Evolutionary conservation across 331 rosid genomes (phyloP), one percentile per base, ranked within the genome.

Genomic region (Ulmus americana): DNA sequence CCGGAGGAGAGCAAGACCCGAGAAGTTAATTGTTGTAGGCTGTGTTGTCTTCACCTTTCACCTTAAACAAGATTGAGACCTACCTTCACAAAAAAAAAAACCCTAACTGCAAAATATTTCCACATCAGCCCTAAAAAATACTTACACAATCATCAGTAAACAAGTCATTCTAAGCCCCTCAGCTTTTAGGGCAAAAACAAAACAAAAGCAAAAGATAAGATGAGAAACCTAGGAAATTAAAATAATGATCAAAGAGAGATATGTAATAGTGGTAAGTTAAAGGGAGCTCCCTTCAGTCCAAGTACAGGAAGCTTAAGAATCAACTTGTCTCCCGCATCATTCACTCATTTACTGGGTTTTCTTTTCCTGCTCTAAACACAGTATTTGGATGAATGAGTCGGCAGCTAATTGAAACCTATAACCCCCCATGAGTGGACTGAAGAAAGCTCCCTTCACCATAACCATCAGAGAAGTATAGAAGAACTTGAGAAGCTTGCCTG

Each of bases 241-340:
- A 11, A 49, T 9, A 50, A 14, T n/a, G 18, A 49, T 15, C 0
- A 50, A 10, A 5, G 5, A 5, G 10, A 61, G 0, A 8, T 6
- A 61, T 7, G 18, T 45, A n/a, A 14, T 4, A 39, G 43, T 38
- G 1, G 55, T 14, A 15, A 45, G 44, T 4, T 16, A 45, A 67
- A 86, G 98, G 98, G 98, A 92, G 98, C 98, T 92, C 98, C 98
- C 98, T 92, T 92, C 98, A 92, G 98, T 92, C 98, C 98, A 92
- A 92, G 72, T 45, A 83, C 80, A 83, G 90, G 78, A 89, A 74
- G 76, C 84, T 50, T 79, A 86, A 85, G 98, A 89, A 75, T 76
- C 83, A 88, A 92, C 71, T 66, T 77, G 87, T 82, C 98, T 92
- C 95, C 98, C 86, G 88, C 95, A 49, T 89, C 98, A 92, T 89